Base-by-base conservation (phyloP, 192 early-diverging fungal species). In the Podila clonocystis region DNA sequence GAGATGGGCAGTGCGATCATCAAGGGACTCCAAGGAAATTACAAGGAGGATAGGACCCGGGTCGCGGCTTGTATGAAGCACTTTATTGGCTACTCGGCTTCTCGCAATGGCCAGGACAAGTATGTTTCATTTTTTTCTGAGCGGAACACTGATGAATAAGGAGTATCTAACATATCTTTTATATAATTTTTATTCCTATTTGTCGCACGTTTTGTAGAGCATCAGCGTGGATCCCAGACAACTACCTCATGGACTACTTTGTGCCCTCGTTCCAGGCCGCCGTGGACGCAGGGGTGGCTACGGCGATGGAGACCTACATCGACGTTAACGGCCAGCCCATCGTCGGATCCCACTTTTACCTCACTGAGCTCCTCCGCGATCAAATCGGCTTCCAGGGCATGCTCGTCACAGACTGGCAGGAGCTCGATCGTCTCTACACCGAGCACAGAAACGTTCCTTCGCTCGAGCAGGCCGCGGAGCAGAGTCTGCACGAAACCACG, bases 31-130 rank as follows among this genome's bases (percentile, higher is more conserved):
- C 91, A 92, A 67, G 91, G 91, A 26, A 84, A 92, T 73, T 92
- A 92, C 76, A 91, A 90, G 60, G 74, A 69, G 9, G 89, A 92
- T 33, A 83, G 91, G 6, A 84, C 82, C 19, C 88, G 88, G 3
- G 86, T 92, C 0, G 91, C 89, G 1, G 89, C 87, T 2, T 90
- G 89, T 52, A 83, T 91, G 78, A 92, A 92, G 80, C 90, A 91
- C 63, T 91, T 91, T 79, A 88, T 91, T 49, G 90, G 85, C 33
- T 91, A 91, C 69, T 89, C 89, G 5, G 84, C 85, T 7, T 87
- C 90, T 28, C 88, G 87, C 38, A 84, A 73, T 41, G 77, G 77
- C 13, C 77, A 80, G 68, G 77, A 80, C 70, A 80, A 80, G 77
- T 80, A 80, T 50, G 70, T 55, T n/a, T n/a, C n/a, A n/a, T n/a